A percentile compares a stretch with the other conserved stretches of the same genome.
phyloP scores from a whole-genome alignment of 139 green algal genomes.

The Tetradesmus lagerheimii region DNA sequence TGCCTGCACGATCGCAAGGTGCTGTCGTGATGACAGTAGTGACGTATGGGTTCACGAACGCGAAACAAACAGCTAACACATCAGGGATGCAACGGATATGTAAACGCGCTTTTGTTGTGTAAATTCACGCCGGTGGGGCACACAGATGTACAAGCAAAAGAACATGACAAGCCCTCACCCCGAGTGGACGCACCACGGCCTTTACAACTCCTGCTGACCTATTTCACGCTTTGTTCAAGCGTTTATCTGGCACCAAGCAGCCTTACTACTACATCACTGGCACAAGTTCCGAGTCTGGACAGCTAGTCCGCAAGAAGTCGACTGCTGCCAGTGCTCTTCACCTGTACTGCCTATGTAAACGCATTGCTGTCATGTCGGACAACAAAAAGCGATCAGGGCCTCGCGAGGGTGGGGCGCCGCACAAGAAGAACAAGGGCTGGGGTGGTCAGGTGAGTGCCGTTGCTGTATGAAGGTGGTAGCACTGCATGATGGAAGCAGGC shows the following conservation, averaged over 20 bases:
- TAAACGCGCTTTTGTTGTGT: background rate
- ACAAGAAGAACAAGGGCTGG: conserved; percentile 32
- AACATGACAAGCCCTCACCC: background rate
- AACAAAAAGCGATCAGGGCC: conserved; percentile 2
- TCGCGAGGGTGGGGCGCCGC: conserved; percentile 18
- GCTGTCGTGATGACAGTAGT: background rate
- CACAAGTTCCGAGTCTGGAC: background rate
- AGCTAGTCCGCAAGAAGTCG: background rate
- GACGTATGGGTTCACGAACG: background rate
- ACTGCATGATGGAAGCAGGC: background rate
- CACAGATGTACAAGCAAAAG: background rate
- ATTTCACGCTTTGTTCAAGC: background rate
- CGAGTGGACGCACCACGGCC: background rate
- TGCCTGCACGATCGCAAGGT: background rate
- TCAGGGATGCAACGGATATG: background rate
- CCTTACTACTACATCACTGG: background rate
- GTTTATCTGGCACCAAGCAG: background rate
- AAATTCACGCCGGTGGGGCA: background rate
- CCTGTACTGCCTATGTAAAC: background rate
- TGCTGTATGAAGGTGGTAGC: background rate
- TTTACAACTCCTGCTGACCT: background rate
- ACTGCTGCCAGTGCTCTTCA: background rate
- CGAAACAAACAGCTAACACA: background rate
- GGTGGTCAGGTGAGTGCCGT: background rate
- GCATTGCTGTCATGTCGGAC: background rate